Evolutionary conservation across 176 grass and related monocot genomes (phyloP).

Genomic region (Aegilops bicornis): DNA sequence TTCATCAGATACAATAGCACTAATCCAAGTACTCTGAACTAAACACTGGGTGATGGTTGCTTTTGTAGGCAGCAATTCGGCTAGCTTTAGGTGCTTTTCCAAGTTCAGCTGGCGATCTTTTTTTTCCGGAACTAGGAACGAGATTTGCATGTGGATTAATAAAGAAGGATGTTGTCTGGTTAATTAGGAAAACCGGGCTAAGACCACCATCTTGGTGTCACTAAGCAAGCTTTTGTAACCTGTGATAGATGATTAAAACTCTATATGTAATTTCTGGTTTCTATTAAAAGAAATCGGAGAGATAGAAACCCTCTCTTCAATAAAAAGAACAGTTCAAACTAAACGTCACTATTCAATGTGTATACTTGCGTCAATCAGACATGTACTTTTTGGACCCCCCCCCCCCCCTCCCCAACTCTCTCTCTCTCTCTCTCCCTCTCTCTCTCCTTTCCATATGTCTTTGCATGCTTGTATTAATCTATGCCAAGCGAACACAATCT

Average conservation of each 20-base stretch:
- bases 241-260: too few species aligned
- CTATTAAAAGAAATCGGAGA: too few species aligned
- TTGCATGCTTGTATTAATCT: conserved; percentile 47
- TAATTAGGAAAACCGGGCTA: too few species aligned
- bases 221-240: too few species aligned
- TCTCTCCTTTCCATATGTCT: conserved; percentile 27
- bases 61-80: background rate
- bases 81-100: too few species aligned
- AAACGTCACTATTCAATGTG: conserved; percentile 10
- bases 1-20: background rate
- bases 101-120: too few species aligned
- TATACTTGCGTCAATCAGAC: conserved; percentile 34
- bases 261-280: too few species aligned
- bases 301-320: too few species aligned
- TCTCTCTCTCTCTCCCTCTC: background rate
- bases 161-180: too few species aligned
- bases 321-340: background rate
- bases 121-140: too few species aligned
- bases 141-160: too few species aligned
- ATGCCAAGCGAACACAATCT: conserved; percentile 16
- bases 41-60: background rate
- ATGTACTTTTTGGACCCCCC: conserved; percentile 17
- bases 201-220: too few species aligned
- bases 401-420: background rate
- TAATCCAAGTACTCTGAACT: background rate